Evolutionary conservation across 768 basidiomycete species (phyloP), one percentile per base, ranked within the genome.

Genomic region (Lactifluus echinatus): DNA sequence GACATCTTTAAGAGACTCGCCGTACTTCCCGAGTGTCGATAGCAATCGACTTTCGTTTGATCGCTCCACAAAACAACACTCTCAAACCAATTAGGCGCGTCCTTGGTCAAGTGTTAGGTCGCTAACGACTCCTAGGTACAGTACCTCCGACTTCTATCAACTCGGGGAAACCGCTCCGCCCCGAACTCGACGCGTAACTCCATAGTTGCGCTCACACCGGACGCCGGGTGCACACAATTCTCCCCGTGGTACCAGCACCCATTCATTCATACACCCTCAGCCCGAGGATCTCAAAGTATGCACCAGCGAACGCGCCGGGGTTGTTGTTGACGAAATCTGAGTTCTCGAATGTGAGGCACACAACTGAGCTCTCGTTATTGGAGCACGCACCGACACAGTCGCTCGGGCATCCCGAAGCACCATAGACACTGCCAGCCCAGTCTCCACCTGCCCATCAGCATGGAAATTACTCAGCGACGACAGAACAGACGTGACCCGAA

Each of bases 231-330:
- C 39, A 40, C 39, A 19, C n/a, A 40, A 19, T 19, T 40, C 39
- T 24, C 2, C n/a, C 5, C 19, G 15, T 23, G 11, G 11, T 8
- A 17, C 11, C 7, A n/a, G n/a, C n/a, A n/a, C n/a, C n/a, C n/a
- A n/a, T n/a, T 31, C 31, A 75, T 26, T 65, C 69, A 67, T 81
- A 83, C 33, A 81, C 70, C 57, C 76, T 78, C 51, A 89, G 68
- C 48, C 77, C 79, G 45, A 76, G 75, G 66, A 91, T 77, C 43
- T 87, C 80, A 72, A 87, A 89, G 73, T 82, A 89, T 0, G 88
- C 85, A 29, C 85, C 72, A 10, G 62, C 61, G 70, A 89, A 89
- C 11, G 82, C 83, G 3, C 70, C 68, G 1, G 88, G 88, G 64
- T 87, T 83, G 57, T 78, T 76, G 71, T 81, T 76, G 62, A 86